Evolutionary conservation across 2,329 filamentous ascomycete genomes (phyloP), one percentile per base, ranked within the genome.

Genomic region (Cladosporium cucumerinum): DNA sequence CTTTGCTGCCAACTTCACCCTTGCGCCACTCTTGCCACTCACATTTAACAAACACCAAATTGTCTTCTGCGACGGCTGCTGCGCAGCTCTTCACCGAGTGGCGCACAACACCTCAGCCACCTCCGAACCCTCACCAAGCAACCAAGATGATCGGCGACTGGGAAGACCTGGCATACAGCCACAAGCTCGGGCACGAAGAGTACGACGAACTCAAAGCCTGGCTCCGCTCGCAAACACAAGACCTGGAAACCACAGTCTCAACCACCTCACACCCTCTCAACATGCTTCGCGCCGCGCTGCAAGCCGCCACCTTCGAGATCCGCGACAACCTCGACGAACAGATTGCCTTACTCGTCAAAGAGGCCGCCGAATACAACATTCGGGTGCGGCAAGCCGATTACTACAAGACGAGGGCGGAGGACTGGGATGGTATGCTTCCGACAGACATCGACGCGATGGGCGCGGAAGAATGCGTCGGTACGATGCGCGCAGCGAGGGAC

Each of bases 131-230:
- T 5, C 39, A 54, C 25, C 14, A 10, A 52, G 16, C 34, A 58
- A 14, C 55, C 46, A 58, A 58, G 3, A 61, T 61, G 58, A 61
- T 61, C 43, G n/a, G n/a, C 58, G 58, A 36, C 21, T 61, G 58
- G 58, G 58, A 61, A 25, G 28, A 51, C 30, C 28, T 61, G 23
- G 46, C 43, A 7, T 61, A 36, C 58, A 49, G 18, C 28, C 16
- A 34, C n/a, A 21, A 52, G n/a, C 43, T 18, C 10, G 12, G 3
- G 11, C 43, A 61, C 26, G 21, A 11, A 23, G 26, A 51, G 28
- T 39, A 51, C 60, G 43, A 62, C 25, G 60, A 62, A 10, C 48
- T 62, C 60, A 62, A 62, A 43, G 49, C 49, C 48, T 62, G 60
- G 60, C 34, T 62, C 12, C 60, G 60, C 10, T 55, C 49, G 11